These are phyloP conservation scores for Didymella exigua DNA, from an alignment of 2,329 filamentous ascomycete species.

Conservation along the genomic window DNA sequence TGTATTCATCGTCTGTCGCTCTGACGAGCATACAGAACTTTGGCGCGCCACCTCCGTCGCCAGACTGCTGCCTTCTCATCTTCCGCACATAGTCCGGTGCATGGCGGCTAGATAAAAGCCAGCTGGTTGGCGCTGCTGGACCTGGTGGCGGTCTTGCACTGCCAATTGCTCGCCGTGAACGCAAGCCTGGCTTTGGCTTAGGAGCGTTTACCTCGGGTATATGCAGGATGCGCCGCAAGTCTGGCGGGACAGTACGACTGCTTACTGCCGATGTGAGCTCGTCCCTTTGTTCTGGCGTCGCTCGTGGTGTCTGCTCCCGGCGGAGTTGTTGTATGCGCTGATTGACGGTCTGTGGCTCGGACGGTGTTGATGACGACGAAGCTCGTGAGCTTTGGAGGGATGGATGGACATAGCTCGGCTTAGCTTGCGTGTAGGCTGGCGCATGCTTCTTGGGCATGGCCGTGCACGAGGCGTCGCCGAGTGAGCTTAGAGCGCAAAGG, in stretches of 20 bases:
- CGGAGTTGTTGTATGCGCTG: conserved; percentile 55
- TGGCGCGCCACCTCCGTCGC: conserved; percentile 1
- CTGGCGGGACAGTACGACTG: conserved; percentile 52
- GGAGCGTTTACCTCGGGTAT: conserved; percentile 55
- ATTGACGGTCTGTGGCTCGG: conserved; percentile 50
- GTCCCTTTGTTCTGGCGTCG: conserved; percentile 52
- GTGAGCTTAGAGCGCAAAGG: conserved; percentile 1
- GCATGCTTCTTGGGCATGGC: conserved; percentile 57
- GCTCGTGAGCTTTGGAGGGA: conserved; percentile 41
- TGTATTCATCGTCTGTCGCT: conserved; percentile 32
- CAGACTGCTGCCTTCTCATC: conserved; percentile 23
- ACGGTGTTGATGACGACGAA: conserved; percentile 27
- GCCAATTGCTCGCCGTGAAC: conserved; percentile 30
- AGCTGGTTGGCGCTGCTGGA: conserved; percentile 55
- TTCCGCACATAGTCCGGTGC: conserved; percentile 28
- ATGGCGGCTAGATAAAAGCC: conserved; percentile 47
- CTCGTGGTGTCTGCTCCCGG: conserved; percentile 48
- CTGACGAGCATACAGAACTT: conserved; percentile 36
- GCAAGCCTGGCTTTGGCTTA: conserved; percentile 50
- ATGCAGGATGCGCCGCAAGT: conserved; percentile 52
- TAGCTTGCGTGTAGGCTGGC: conserved; percentile 49
- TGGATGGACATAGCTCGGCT: conserved; percentile 49
- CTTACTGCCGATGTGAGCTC: conserved; percentile 51
- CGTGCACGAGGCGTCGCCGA: conserved; percentile 1
- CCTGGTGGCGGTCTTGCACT: conserved; percentile 48